Percentiles rank a stretch among this genome's conserved stretches.
Conservation (phyloP, 2,329 filamentous ascomycete species). For the Colletotrichum viniferum region DNA sequence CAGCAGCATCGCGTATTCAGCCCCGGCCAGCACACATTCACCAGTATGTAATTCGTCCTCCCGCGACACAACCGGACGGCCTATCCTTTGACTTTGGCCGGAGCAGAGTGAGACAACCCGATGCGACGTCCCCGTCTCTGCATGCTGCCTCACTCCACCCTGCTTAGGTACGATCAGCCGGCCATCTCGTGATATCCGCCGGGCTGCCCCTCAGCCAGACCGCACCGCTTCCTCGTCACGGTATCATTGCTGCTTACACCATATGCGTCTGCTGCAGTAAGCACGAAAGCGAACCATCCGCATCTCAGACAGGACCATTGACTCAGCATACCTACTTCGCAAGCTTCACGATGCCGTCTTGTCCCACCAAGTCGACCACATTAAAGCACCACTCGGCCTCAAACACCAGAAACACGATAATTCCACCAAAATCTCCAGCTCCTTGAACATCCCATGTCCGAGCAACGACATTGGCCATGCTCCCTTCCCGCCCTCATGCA, state of each 20-base stretch:
- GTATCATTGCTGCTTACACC: slow-evolving; percentile 6
- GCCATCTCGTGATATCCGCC: background rate
- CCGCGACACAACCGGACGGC: background rate
- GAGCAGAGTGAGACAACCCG: slow-evolving; percentile 9
- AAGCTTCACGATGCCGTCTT: background rate
- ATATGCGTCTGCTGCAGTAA: background rate
- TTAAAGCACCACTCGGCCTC: background rate
- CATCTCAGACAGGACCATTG: background rate
- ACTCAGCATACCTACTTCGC: background rate
- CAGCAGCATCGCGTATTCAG: background rate
- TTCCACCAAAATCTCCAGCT: background rate
- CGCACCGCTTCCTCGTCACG: slow-evolving; percentile 1
- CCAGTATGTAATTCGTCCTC: background rate
- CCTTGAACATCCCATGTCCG: background rate
- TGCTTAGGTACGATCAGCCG: background rate
- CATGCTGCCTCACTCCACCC: background rate
- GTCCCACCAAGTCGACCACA: background rate
- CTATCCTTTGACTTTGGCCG: slow-evolving; percentile 2
- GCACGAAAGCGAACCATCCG: background rate
- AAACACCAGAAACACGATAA: background rate
- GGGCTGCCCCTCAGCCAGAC: background rate
- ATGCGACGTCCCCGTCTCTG: slow-evolving; percentile 8
- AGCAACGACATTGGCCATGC: slow-evolving; percentile 7
- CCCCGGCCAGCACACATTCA: background rate
- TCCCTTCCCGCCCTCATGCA: slow-evolving; percentile 4